Percentiles rank a stretch among this genome's conserved stretches.
These are phyloP conservation scores for Debaryomyces tyrocola DNA, from an alignment of 805 yeast species.

Conservation along the genomic window DNA sequence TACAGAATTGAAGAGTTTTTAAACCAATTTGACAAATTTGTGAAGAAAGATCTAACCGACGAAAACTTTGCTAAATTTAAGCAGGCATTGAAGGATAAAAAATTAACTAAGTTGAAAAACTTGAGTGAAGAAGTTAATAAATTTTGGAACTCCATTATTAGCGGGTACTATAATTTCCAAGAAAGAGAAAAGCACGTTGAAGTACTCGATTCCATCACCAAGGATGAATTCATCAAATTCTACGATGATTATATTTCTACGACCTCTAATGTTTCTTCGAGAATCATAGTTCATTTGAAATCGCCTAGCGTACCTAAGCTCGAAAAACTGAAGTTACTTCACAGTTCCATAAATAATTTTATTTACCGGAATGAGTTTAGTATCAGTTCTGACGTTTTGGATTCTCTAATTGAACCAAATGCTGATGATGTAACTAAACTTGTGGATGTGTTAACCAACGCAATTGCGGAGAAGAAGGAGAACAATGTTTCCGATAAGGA, in stretches of 20 bases:
- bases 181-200: conserved; percentile 58
- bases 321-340: conserved; percentile 17
- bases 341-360: conserved; percentile 27
- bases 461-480: neutral
- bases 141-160: conserved; percentile 65
- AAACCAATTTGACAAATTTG: conserved; percentile 40
- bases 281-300: conserved; percentile 43
- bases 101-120: conserved; percentile 72
- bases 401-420: conserved; percentile 11
- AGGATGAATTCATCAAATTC: conserved; percentile 57
- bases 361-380: conserved; percentile 20
- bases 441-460: conserved; percentile 1
- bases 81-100: conserved; percentile 62
- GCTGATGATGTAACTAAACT: conserved; percentile 7
- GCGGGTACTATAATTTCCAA: conserved; percentile 78
- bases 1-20: conserved; percentile 73
- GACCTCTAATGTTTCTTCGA: conserved; percentile 14
- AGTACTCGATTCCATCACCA: conserved; percentile 51
- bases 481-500: neutral
- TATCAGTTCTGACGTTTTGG: conserved; percentile 26
- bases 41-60: conserved; percentile 50
- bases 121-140: conserved; percentile 70
- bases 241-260: conserved; percentile 37
- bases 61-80: conserved; percentile 71
- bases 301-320: conserved; percentile 42